Evolutionary conservation across 352 stramenopile genomes (phyloP).

Genomic region (Thalassiosira oceanica): DNA sequence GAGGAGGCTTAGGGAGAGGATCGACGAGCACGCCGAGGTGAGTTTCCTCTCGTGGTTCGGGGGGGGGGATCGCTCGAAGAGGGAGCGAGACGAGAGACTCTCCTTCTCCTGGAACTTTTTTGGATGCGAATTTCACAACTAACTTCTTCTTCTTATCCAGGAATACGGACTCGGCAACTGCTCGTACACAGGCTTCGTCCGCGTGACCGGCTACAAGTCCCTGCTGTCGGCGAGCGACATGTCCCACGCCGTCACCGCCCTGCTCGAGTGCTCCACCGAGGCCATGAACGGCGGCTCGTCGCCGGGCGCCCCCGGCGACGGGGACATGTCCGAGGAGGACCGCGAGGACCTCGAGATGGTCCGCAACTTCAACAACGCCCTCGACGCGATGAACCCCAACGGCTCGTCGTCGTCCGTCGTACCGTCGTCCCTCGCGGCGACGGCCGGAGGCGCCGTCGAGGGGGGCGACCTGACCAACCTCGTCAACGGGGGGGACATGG

Average conservation of each 20-base stretch:
- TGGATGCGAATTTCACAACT: too few relatives aligned
- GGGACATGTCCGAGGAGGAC: slow-evolving; percentile 29
- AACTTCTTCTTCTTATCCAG: too few relatives aligned
- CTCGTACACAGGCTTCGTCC: slow-evolving; percentile 95
- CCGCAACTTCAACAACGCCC: slow-evolving; percentile 83
- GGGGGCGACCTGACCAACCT: slow-evolving; percentile 61
- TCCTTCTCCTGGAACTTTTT: too few relatives aligned
- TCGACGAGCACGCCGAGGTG: slow-evolving; percentile 86
- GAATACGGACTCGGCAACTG: slow-evolving; percentile 94
- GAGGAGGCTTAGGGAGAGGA: slow-evolving; percentile 88
- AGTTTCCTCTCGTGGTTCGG: too few relatives aligned
- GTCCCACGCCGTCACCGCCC: slow-evolving; percentile 90
- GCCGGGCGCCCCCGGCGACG: slow-evolving; percentile 31
- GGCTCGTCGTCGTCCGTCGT: slow-evolving; percentile 18
- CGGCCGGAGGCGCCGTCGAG: slow-evolving; percentile 34
- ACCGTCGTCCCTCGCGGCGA: slow-evolving; percentile 2
- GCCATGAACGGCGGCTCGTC: slow-evolving; percentile 49
- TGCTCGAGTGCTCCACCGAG: slow-evolving; percentile 85
- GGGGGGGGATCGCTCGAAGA: too few relatives aligned
- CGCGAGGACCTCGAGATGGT: slow-evolving; percentile 37
- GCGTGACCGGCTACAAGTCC: slow-evolving; percentile 92
- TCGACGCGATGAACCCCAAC: slow-evolving; percentile 80
- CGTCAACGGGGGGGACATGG: slow-evolving; percentile 71
- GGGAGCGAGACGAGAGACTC: too few relatives aligned
- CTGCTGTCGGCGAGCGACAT: slow-evolving; percentile 93